Conservation (phyloP, 345 rosid species). For the Acer saccharum region DNA sequence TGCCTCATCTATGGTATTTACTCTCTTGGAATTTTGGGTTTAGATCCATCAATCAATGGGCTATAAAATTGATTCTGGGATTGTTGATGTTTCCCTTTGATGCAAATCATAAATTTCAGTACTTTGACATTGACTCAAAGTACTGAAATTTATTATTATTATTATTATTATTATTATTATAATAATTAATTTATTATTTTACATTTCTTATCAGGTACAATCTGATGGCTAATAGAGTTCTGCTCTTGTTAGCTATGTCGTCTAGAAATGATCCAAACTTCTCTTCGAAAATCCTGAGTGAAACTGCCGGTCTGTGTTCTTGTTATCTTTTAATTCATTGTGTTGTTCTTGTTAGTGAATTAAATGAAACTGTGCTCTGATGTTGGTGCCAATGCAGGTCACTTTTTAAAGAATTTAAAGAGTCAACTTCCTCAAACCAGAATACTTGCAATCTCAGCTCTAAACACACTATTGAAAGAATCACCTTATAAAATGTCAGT, state of each 20-base stretch:
- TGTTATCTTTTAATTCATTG: constrained; percentile 19
- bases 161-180: no score
- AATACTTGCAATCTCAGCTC: constrained; percentile 94
- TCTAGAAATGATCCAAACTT: constrained; percentile 67
- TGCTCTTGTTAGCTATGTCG: constrained; percentile 90
- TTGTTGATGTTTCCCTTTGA: constrained; percentile 17
- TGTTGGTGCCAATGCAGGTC: constrained; percentile 59
- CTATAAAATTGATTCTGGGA: neutral
- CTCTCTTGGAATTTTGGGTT: neutral
- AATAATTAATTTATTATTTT: neutral
- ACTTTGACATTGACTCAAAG: neutral
- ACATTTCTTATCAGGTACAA: constrained; percentile 64
- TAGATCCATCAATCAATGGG: neutral
- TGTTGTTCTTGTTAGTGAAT: constrained; percentile 3
- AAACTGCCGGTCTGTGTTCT: constrained; percentile 76
- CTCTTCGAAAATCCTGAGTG: constrained; percentile 72
- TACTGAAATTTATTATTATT: no score
- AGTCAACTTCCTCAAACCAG: constrained; percentile 99
- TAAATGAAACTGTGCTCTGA: constrained; percentile 7
- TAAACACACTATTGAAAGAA: constrained; percentile 88
- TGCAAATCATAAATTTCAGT: constrained; percentile 1
- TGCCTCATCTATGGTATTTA: constrained; percentile 8
- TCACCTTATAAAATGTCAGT: constrained; percentile 78
- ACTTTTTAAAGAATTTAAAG: constrained; percentile 87
- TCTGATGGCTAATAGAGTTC: constrained; percentile 97